These are phyloP conservation scores for Oryza nivara DNA, from an alignment of 176 grass and related monocot genomes.

Conservation along the genomic window DNA sequence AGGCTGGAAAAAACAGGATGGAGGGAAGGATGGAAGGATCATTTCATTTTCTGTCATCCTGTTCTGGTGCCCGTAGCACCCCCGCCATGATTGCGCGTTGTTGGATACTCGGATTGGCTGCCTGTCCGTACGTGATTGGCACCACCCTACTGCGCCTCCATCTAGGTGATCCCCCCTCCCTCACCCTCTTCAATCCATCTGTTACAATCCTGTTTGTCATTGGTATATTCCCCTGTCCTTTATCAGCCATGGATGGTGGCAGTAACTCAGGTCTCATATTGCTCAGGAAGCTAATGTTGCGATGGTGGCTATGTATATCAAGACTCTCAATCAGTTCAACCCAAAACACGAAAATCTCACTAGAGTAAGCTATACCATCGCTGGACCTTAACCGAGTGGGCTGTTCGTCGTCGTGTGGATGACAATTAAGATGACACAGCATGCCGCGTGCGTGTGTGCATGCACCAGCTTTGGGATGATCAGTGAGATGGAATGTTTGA, in stretches of 20 bases:
- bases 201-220: background rate
- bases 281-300: background rate
- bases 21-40: background rate
- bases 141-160: background rate
- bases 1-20: background rate
- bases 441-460: background rate
- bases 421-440: background rate
- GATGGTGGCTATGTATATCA: no score
- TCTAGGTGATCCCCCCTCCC: no score
- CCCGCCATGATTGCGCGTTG: constrained; percentile 30
- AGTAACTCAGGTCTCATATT: background rate
- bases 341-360: background rate
- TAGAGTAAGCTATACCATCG: background rate
- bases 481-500: constrained; percentile 52
- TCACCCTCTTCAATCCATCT: background rate
- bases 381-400: background rate
- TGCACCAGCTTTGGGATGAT: background rate
- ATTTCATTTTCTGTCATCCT: constrained; percentile 4
- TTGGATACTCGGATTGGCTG: background rate
- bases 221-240: background rate
- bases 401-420: background rate
- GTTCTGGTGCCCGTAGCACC: background rate
- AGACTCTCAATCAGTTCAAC: background rate
- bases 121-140: constrained; percentile 43
- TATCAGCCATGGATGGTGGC: background rate